Evolutionary conservation across 257 asterid species (phyloP).

Genomic region (Solanum acaule): DNA sequence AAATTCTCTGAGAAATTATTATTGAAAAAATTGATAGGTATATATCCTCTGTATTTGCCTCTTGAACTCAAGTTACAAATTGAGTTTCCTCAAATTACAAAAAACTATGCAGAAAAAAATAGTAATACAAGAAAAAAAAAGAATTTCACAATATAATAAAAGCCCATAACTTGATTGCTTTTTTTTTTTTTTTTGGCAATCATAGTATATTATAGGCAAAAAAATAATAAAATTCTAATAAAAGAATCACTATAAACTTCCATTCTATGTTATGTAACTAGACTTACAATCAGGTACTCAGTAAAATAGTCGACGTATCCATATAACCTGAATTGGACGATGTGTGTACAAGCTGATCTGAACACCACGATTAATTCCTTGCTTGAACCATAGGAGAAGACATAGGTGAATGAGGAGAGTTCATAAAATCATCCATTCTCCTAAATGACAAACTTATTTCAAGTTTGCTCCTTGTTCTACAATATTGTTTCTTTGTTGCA

Average conservation of each 20-base stretch:
- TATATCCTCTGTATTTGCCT: neutral
- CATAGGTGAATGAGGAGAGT: constrained; percentile 10
- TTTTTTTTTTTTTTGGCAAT: neutral
- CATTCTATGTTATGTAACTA: neutral
- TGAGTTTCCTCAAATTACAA: neutral
- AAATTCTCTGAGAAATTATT: neutral
- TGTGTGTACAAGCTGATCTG: neutral
- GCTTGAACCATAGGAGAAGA: constrained; percentile 9
- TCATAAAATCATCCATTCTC: neutral
- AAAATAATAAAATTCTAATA: neutral
- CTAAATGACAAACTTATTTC: constrained; percentile 1
- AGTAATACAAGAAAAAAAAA: no score
- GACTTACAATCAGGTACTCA: neutral
- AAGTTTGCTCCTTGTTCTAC: neutral
- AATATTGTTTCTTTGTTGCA: neutral
- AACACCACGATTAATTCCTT: neutral
- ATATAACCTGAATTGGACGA: no score
- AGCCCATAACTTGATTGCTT: neutral
- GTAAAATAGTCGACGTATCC: neutral
- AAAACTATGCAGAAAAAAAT: neutral
- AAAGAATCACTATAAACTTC: neutral
- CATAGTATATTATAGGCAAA: neutral
- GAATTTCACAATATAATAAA: neutral
- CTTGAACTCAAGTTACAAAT: neutral
- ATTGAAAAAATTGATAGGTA: neutral